Conservation (phyloP, 1,284 basidiomycete species). For the Ganoderma boninense region DNA sequence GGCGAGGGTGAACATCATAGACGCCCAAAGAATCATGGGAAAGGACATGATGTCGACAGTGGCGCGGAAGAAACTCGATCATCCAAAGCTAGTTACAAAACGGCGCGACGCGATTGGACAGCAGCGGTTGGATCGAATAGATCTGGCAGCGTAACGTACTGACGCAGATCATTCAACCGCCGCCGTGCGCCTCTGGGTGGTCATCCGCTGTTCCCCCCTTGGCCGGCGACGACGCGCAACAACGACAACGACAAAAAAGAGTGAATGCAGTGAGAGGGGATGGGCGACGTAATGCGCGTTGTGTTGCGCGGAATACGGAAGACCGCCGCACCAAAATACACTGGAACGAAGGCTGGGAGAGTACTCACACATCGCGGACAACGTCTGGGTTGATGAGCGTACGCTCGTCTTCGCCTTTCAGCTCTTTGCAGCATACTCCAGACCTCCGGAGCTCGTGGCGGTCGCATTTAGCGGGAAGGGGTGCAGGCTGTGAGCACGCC, state of each 20-base stretch:
- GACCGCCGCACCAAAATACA: not conserved
- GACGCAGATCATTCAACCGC: not conserved
- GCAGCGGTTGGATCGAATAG: not conserved
- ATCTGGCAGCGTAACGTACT: not conserved
- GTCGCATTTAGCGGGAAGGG: slow-evolving; percentile 68
- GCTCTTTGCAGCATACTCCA: slow-evolving; percentile 85
- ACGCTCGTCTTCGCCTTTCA: slow-evolving; percentile 80
- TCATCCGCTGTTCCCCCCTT: not conserved
- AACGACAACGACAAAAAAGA: no score
- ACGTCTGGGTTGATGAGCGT: slow-evolving; percentile 86
- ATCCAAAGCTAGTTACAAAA: not conserved
- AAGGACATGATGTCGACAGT: slow-evolving; percentile 5
- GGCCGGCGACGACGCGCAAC: not conserved
- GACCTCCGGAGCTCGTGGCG: slow-evolving; percentile 56
- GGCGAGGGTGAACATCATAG: not conserved
- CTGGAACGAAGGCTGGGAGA: not conserved
- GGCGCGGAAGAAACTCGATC: not conserved
- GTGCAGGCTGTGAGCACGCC: slow-evolving; percentile 46
- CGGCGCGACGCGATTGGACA: not conserved
- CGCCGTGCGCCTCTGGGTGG: not conserved
- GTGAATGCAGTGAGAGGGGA: not conserved
- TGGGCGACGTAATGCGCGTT: not conserved
- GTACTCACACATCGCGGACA: slow-evolving; percentile 80
- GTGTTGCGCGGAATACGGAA: not conserved
- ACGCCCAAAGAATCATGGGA: not conserved